A percentile compares a stretch with the other conserved stretches of the same genome.
phyloP scores from a whole-genome alignment of 768 basidiomycete genomes.

The Suillus subluteus region DNA sequence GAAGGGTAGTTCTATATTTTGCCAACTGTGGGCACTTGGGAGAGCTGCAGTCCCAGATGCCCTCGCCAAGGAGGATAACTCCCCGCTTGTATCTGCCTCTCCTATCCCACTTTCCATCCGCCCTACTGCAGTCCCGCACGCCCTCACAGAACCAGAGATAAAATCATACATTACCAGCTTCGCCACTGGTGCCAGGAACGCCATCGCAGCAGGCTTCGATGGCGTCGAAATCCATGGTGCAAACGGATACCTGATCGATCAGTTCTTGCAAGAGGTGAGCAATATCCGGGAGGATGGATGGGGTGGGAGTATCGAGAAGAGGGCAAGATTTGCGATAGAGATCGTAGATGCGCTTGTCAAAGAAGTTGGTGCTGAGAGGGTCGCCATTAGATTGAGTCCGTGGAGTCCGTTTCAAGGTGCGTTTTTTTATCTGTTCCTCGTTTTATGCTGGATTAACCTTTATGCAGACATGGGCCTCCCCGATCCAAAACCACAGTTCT shows the following conservation, averaged over 20 bases:
- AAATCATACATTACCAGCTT: slow-evolving; percentile 36
- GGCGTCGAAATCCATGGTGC: slow-evolving; percentile 48
- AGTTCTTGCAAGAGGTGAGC: slow-evolving; percentile 42
- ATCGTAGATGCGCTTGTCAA: slow-evolving; percentile 43
- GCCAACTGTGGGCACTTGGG: slow-evolving; percentile 51
- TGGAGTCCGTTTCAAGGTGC: slow-evolving; percentile 41
- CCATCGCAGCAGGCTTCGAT: slow-evolving; percentile 1
- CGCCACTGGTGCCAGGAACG: neutral
- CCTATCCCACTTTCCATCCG: slow-evolving; percentile 17
- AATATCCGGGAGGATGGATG: slow-evolving; percentile 52
- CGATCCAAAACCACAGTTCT: slow-evolving; percentile 41
- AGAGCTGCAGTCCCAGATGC: slow-evolving; percentile 30
- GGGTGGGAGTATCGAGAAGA: slow-evolving; percentile 53
- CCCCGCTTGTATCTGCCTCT: slow-evolving; percentile 30
- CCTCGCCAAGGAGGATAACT: slow-evolving; percentile 23
- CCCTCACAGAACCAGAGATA: slow-evolving; percentile 46
- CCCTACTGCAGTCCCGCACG: slow-evolving; percentile 34
- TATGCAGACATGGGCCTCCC: slow-evolving; percentile 16
- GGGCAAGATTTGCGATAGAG: slow-evolving; percentile 48
- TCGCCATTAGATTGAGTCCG: slow-evolving; percentile 47
- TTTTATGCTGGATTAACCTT: neutral
- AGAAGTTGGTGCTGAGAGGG: slow-evolving; percentile 47
- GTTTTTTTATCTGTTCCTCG: slow-evolving; percentile 11
- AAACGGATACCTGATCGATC: slow-evolving; percentile 40
- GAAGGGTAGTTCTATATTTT: slow-evolving; percentile 44